phyloP scores from a whole-genome alignment of 1,284 basidiomycete species.

The Leccinum subrobustum region DNA sequence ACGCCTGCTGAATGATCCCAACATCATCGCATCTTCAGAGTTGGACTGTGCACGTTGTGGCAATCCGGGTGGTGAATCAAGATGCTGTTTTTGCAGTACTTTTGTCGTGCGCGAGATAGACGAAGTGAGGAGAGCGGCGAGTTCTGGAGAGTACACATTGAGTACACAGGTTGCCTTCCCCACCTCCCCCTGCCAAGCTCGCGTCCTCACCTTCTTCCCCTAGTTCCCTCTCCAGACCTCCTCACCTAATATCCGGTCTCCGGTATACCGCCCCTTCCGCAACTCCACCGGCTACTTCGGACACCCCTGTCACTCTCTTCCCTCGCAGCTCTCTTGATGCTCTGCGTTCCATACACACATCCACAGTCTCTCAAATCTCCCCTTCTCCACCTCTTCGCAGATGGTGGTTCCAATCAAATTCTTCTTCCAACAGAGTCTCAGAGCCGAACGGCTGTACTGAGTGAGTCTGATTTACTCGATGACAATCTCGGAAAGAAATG shows the following conservation, averaged over 20 bases:
- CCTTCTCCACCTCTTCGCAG: slow-evolving; percentile 32
- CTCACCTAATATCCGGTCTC: too few species aligned
- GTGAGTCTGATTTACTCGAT: slow-evolving; percentile 57
- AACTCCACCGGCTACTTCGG: too few species aligned
- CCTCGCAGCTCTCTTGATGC: slow-evolving; percentile 50
- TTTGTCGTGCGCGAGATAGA: slow-evolving; percentile 46
- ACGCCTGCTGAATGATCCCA: slow-evolving; percentile 68
- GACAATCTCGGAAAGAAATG: slow-evolving; percentile 67
- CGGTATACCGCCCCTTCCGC: too few species aligned
- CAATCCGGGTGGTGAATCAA: slow-evolving; percentile 53
- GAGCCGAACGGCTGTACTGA: slow-evolving; percentile 46
- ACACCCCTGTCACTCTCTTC: too few species aligned
- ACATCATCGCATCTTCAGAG: slow-evolving; percentile 56
- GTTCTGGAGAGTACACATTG: slow-evolving; percentile 43
- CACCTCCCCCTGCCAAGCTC: too few species aligned
- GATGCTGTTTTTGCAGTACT: slow-evolving; percentile 37
- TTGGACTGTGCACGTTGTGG: slow-evolving; percentile 54
- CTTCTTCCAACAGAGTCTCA: slow-evolving; percentile 38
- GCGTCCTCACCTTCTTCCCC: too few species aligned
- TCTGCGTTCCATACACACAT: slow-evolving; percentile 54
- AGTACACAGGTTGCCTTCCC: too few species aligned
- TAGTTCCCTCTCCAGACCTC: too few species aligned
- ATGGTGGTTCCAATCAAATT: slow-evolving; percentile 55
- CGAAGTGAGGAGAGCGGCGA: slow-evolving; percentile 60
- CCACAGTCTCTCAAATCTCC: slow-evolving; percentile 18